These are phyloP conservation scores for Takashimella koratensis DNA, from an alignment of 1,284 basidiomycete genomes.

Conservation along the genomic window DNA sequence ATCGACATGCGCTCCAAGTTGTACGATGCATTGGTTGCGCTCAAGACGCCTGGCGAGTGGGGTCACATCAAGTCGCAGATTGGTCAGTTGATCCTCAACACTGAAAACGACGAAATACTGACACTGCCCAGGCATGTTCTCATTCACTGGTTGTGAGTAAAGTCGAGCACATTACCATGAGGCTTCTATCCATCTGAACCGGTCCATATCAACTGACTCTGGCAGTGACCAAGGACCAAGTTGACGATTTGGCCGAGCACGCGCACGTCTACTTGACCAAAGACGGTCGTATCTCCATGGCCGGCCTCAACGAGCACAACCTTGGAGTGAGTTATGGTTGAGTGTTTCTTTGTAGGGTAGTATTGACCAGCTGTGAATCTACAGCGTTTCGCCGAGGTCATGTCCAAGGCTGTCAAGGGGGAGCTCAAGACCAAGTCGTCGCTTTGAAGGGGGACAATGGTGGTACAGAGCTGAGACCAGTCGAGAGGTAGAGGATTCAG, in stretches of 20 bases:
- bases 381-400: conserved; percentile 75
- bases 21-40: conserved; percentile 72
- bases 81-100: conserved; percentile 50
- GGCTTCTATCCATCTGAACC: too few relatives aligned
- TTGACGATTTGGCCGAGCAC: conserved; percentile 79
- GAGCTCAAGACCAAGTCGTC: conserved; percentile 55
- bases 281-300: conserved; percentile 88
- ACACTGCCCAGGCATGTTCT: conserved; percentile 50
- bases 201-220: background rate
- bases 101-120: background rate
- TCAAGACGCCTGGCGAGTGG: conserved; percentile 93
- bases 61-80: conserved; percentile 95
- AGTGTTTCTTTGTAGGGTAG: background rate
- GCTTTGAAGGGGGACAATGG: conserved; percentile 7
- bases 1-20: conserved; percentile 89
- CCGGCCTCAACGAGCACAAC: conserved; percentile 85
- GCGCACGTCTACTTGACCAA: conserved; percentile 79
- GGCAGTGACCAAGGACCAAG: conserved; percentile 60
- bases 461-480: background rate
- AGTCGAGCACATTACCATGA: background rate
- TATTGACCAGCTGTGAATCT: background rate
- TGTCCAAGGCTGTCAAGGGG: conserved; percentile 76
- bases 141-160: conserved; percentile 80
- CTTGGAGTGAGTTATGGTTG: conserved; percentile 55
- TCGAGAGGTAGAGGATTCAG: background rate